A percentile compares a stretch with the other conserved stretches of the same genome.
Evolutionary conservation across 257 asterid genomes (phyloP).

Genomic region (Penstemon newberryi): DNA sequence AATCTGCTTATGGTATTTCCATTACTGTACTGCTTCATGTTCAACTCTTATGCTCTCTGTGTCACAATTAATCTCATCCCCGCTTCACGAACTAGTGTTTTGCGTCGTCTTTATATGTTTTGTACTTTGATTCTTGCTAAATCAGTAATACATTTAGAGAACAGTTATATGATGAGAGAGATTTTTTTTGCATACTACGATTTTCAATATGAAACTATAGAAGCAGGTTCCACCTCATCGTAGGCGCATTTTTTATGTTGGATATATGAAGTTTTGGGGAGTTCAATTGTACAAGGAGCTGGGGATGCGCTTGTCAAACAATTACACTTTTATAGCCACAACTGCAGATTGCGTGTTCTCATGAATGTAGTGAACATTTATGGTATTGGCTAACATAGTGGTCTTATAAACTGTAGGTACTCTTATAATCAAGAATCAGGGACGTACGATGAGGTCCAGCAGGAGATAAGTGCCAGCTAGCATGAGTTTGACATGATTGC

Average conservation of each 20-base stretch:
- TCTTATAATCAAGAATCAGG: slow-evolving; percentile 67
- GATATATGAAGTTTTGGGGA: background rate
- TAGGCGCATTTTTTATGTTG: too few relatives aligned
- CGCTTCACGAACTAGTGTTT: background rate
- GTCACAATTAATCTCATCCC: background rate
- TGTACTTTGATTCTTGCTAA: background rate
- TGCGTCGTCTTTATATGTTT: background rate
- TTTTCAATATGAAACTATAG: background rate
- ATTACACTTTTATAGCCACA: too few relatives aligned
- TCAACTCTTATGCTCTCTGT: background rate
- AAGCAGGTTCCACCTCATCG: background rate
- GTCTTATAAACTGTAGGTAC: slow-evolving; percentile 45
- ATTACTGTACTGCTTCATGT: background rate
- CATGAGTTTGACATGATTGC: slow-evolving; percentile 31
- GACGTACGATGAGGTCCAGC: slow-evolving; percentile 67
- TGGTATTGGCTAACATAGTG: too few relatives aligned
- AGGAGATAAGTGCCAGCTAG: slow-evolving; percentile 29
- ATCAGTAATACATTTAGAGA: background rate
- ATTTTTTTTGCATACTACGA: background rate
- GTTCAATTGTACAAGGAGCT: background rate
- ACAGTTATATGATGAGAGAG: background rate
- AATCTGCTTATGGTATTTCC: background rate
- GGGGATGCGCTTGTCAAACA: too few relatives aligned
- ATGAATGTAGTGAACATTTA: too few relatives aligned
- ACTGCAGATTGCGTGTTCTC: too few relatives aligned